Percentiles rank a stretch among this genome's conserved stretches.
phyloP scores from a whole-genome alignment of 1,284 basidiomycete species.

The Grifola frondosa region DNA sequence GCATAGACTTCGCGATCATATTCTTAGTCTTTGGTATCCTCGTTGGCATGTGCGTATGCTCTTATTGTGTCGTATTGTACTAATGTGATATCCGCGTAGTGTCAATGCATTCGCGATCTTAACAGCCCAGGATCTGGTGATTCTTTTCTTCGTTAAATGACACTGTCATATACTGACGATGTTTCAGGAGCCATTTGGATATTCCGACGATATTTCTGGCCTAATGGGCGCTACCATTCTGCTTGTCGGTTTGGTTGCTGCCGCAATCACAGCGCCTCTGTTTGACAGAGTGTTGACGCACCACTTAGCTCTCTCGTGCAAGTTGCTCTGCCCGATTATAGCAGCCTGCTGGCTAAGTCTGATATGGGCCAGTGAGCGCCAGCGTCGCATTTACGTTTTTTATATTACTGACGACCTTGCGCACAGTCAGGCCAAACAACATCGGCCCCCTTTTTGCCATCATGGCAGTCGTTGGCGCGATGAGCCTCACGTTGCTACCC shows the following conservation, averaged over 20 bases:
- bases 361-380: slow-evolving; percentile 69
- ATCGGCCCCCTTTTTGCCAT: slow-evolving; percentile 59
- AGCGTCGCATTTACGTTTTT: too few species aligned
- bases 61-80: too few species aligned
- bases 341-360: slow-evolving; percentile 65
- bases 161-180: too few species aligned
- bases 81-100: slow-evolving; percentile 20
- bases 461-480: slow-evolving; percentile 64
- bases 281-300: slow-evolving; percentile 77
- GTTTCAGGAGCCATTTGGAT: slow-evolving; percentile 67
- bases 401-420: neutral
- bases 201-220: slow-evolving; percentile 61
- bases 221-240: slow-evolving; percentile 69
- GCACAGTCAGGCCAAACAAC: slow-evolving; percentile 59
- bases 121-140: slow-evolving; percentile 65
- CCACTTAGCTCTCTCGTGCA: slow-evolving; percentile 59
- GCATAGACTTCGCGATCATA: slow-evolving; percentile 66
- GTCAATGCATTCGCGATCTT: slow-evolving; percentile 57
- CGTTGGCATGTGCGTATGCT: slow-evolving; percentile 50
- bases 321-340: slow-evolving; percentile 60
- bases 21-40: slow-evolving; percentile 60
- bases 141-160: slow-evolving; percentile 23
- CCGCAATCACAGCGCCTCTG: slow-evolving; percentile 65
- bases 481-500: slow-evolving; percentile 68
- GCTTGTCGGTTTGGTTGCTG: slow-evolving; percentile 65